These are phyloP conservation scores for Ochetophila trinervis DNA, from an alignment of 306 rosid genomes.

Conservation along the genomic window DNA sequence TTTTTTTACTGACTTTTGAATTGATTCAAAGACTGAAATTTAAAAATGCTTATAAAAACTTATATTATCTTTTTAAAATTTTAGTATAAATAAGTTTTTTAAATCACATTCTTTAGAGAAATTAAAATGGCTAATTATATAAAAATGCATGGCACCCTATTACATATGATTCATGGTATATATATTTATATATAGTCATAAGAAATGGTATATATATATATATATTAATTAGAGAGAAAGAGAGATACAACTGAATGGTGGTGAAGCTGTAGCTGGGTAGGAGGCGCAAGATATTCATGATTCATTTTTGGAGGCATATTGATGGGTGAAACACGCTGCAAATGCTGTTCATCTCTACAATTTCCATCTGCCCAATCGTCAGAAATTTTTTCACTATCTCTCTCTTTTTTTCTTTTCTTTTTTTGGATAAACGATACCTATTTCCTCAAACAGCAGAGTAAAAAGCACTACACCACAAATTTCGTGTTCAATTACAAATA, in stretches of 20 bases:
- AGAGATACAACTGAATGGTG: constrained; percentile 27
- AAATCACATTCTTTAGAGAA: no score
- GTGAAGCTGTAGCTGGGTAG: constrained; percentile 24
- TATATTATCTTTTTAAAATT: no score
- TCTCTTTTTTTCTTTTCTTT: no score
- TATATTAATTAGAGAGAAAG: not conserved
- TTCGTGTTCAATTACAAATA: not conserved
- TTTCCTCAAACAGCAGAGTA: not conserved
- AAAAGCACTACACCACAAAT: not conserved
- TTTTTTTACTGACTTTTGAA: no score
- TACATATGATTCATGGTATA: no score
- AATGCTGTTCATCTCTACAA: constrained; percentile 12
- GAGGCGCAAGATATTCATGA: constrained; percentile 17
- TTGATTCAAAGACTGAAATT: no score
- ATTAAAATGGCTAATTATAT: no score
- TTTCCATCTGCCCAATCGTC: constrained; percentile 24
- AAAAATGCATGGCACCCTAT: no score
- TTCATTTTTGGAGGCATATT: constrained; percentile 18
- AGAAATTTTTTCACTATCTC: not conserved
- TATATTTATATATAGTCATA: no score
- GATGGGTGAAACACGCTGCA: constrained; percentile 3
- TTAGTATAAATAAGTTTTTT: no score
- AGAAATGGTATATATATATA: no score
- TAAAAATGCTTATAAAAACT: no score
- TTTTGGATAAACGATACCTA: not conserved